These are phyloP conservation scores for Odontarrhena argentea DNA, from an alignment of 345 rosid genomes.

Conservation along the genomic window DNA sequence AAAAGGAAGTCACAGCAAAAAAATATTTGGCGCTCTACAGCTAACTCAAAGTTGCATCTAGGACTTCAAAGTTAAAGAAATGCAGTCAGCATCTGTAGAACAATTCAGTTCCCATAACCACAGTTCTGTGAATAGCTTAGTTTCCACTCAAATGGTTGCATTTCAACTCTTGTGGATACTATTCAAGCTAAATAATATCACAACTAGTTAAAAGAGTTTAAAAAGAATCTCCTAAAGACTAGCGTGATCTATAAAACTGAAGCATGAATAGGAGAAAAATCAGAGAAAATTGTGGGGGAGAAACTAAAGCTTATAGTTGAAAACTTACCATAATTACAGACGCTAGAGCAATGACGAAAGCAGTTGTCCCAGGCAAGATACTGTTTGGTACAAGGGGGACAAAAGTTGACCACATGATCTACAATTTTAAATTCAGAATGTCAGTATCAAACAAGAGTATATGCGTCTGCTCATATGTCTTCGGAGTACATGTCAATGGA, in stretches of 20 bases:
- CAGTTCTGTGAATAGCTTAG: not conserved
- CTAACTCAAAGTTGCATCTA: not conserved
- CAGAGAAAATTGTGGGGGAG: not conserved
- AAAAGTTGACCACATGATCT: constrained; percentile 97
- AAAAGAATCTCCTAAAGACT: not conserved
- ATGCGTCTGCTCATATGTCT: not conserved
- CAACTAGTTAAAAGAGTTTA: not conserved
- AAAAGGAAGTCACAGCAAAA: not conserved
- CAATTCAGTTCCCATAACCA: not conserved
- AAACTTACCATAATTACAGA: constrained; percentile 74
- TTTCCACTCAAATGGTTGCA: constrained; percentile 3
- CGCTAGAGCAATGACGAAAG: constrained; percentile 63
- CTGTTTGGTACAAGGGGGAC: constrained; percentile 71
- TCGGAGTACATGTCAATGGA: not conserved
- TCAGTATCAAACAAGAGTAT: not conserved
- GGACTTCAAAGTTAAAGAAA: constrained; percentile 12
- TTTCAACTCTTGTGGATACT: constrained; percentile 4
- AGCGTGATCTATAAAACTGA: constrained; percentile 4
- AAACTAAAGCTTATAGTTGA: constrained; percentile 21
- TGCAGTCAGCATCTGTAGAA: not conserved
- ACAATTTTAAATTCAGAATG: constrained; percentile 28
- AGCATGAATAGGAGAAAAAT: not conserved
- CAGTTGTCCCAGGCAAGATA: constrained; percentile 63
- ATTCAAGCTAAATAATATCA: constrained; percentile 7
- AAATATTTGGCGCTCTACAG: not conserved